Percentiles rank a stretch among this genome's conserved stretches.
phyloP scores from a whole-genome alignment of 495 filamentous ascomycete genomes.

The Apiosordaria backusii region DNA sequence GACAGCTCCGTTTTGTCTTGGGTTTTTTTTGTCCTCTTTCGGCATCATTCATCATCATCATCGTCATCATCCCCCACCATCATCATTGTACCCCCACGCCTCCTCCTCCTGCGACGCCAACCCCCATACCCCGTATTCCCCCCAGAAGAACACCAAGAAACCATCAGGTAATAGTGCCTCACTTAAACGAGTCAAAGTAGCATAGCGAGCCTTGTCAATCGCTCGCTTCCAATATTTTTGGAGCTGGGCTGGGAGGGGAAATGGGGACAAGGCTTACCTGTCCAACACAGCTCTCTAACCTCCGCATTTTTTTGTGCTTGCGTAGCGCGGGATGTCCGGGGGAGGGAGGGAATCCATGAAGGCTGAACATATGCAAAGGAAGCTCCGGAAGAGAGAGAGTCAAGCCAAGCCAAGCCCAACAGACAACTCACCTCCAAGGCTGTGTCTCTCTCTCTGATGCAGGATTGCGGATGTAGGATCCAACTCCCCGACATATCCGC shows the following conservation, averaged over 20 bases:
- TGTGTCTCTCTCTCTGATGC: too few species aligned
- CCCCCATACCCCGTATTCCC: neutral
- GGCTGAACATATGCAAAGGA: neutral
- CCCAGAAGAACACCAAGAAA: neutral
- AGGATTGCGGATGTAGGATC: neutral
- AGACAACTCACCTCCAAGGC: neutral
- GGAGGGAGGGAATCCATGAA: too few species aligned
- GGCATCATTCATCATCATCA: neutral
- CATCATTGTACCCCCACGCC: neutral
- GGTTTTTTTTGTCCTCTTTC: neutral
- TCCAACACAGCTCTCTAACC: neutral
- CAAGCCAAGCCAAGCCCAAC: neutral
- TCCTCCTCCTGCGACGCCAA: neutral
- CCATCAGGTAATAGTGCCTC: neutral
- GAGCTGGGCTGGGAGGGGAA: neutral
- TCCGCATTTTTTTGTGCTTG: neutral
- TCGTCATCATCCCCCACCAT: neutral
- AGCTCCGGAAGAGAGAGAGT: neutral
- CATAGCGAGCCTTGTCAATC: neutral
- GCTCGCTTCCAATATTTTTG: neutral
- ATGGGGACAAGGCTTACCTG: neutral
- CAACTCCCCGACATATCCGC: neutral
- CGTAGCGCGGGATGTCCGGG: neutral
- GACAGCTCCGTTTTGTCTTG: slow-evolving; percentile 2
- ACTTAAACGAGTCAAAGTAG: neutral